phyloP scores from a whole-genome alignment of 2,329 filamentous ascomycete species.

The Fusarium sororula region DNA sequence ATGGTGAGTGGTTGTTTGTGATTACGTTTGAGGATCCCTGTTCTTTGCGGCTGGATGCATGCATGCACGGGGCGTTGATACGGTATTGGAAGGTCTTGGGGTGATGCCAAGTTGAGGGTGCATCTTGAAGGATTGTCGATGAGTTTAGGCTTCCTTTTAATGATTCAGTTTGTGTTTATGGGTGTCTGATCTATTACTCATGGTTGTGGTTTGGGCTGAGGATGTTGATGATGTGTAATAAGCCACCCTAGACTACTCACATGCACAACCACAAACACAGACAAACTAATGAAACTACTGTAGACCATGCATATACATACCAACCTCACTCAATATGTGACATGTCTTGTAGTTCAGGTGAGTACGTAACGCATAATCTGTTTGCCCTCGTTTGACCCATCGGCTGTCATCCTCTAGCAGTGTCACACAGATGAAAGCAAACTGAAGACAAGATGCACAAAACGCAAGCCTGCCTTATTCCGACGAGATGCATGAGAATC shows the following conservation, averaged over 20 bases:
- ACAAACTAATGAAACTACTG: neutral
- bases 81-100: constrained; percentile 1
- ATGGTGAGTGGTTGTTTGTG: neutral
- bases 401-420: no score
- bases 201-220: neutral
- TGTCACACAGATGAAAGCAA: neutral
- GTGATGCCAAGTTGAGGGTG: neutral
- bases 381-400: neutral
- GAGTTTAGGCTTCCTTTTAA: neutral
- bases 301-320: neutral
- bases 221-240: neutral
- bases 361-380: neutral
- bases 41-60: constrained; percentile 22
- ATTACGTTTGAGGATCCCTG: constrained; percentile 3
- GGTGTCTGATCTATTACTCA: accelerated
- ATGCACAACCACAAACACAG: neutral
- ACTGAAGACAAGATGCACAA: neutral
- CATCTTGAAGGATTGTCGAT: neutral
- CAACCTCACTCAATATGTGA: neutral
- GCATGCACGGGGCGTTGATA: neutral
- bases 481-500: neutral
- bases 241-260: neutral
- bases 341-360: neutral
- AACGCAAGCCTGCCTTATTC: no score
- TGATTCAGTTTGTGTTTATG: neutral